Evolutionary conservation across 2,329 filamentous ascomycete genomes (phyloP).

Genomic region (Helicocarpus griseus): DNA sequence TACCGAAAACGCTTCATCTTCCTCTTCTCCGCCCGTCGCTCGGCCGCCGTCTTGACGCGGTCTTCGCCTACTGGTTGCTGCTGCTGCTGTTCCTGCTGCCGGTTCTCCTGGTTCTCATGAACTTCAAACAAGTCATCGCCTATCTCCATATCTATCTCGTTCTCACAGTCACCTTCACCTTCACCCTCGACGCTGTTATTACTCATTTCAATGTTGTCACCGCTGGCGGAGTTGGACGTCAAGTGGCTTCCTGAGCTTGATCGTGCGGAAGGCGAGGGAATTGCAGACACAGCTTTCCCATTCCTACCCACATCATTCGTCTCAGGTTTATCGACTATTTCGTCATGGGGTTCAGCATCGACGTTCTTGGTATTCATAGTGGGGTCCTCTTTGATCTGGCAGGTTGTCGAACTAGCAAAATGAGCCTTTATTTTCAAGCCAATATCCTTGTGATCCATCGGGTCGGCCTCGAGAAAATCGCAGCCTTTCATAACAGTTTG

Average conservation of each 20-base stretch:
- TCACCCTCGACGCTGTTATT: neutral
- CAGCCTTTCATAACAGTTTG: neutral
- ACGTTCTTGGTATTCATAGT: neutral
- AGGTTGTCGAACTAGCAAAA: neutral
- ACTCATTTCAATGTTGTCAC: conserved; percentile 1
- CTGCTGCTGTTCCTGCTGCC: conserved; percentile 14
- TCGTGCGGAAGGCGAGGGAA: neutral
- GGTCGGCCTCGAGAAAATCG: neutral
- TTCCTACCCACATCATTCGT: neutral
- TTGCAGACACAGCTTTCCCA: neutral
- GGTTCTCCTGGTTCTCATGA: conserved; percentile 3
- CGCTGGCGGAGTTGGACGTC: conserved; percentile 1
- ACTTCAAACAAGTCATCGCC: neutral
- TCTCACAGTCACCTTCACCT: conserved; percentile 7
- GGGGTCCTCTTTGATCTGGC: neutral
- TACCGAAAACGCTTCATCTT: conserved; percentile 38
- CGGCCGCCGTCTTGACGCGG: conserved; percentile 18
- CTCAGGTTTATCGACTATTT: neutral
- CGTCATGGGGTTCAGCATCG: neutral
- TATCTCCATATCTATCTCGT: conserved; percentile 12
- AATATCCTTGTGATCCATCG: neutral
- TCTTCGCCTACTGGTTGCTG: conserved; percentile 20
- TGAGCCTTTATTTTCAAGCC: neutral
- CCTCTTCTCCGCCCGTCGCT: conserved; percentile 26
- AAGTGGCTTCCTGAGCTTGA: conserved; percentile 2